Evolutionary conservation across 257 asterid species (phyloP).

Genomic region (Anisodus tanguticus): DNA sequence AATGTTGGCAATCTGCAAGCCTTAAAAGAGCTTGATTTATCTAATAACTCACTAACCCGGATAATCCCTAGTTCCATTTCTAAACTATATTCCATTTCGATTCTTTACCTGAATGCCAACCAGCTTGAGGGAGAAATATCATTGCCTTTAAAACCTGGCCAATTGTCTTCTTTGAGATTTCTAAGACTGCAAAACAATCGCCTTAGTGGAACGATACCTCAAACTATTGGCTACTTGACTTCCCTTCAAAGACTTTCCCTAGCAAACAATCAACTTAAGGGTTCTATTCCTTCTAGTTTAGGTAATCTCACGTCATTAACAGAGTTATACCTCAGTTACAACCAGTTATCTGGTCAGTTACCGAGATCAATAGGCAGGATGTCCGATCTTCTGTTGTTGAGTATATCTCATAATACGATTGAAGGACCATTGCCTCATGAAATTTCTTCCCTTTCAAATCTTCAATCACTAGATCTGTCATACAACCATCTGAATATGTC

Average conservation of each 20-base stretch:
- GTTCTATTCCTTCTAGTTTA: slow-evolving; percentile 52
- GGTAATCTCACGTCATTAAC: slow-evolving; percentile 45
- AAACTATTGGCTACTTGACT: slow-evolving; percentile 45
- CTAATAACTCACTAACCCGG: slow-evolving; percentile 55
- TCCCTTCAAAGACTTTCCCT: slow-evolving; percentile 52
- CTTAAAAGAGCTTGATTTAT: slow-evolving; percentile 54
- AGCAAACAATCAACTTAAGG: slow-evolving; percentile 54
- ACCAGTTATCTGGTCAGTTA: slow-evolving; percentile 52
- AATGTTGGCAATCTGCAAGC: slow-evolving; percentile 49
- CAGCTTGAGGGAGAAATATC: slow-evolving; percentile 58
- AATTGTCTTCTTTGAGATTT: slow-evolving; percentile 47
- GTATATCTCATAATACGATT: slow-evolving; percentile 54
- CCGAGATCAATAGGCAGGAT: slow-evolving; percentile 54
- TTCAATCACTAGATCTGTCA: slow-evolving; percentile 55
- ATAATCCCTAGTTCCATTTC: slow-evolving; percentile 56
- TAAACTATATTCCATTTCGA: slow-evolving; percentile 34
- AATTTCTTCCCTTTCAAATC: slow-evolving; percentile 50
- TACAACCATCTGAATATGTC: slow-evolving; percentile 55
- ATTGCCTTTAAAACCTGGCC: slow-evolving; percentile 33
- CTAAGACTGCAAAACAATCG: slow-evolving; percentile 48
- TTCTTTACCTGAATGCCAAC: slow-evolving; percentile 49
- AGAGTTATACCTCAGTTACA: slow-evolving; percentile 51
- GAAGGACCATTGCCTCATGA: slow-evolving; percentile 59
- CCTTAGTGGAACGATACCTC: slow-evolving; percentile 55
- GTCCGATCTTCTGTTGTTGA: slow-evolving; percentile 42